Evolutionary conservation across 1,284 basidiomycete genomes (phyloP).

Genomic region (Blastosporella zonata): DNA sequence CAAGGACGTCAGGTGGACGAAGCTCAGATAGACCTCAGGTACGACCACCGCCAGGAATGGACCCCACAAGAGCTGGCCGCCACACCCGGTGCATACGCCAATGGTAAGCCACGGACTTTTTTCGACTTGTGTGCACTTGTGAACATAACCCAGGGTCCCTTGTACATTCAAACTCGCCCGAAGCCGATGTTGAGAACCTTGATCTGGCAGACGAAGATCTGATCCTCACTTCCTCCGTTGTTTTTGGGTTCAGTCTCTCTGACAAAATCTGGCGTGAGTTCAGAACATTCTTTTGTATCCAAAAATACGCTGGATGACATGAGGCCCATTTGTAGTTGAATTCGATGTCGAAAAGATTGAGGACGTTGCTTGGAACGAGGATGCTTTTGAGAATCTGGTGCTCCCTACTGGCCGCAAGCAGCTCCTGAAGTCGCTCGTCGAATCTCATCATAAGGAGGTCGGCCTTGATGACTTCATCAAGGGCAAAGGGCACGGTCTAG

Average conservation of each 20-base stretch:
- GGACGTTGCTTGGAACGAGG: conserved; percentile 50
- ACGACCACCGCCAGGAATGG: not conserved
- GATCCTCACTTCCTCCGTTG: conserved; percentile 48
- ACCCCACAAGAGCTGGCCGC: not conserved
- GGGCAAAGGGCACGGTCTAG: conserved; percentile 58
- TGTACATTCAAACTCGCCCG: conserved; percentile 22
- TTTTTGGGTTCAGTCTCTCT: conserved; percentile 55
- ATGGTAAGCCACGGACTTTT: not conserved
- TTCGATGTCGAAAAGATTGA: conserved; percentile 42
- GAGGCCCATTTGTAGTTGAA: conserved; percentile 42
- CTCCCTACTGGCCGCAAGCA: conserved; percentile 48
- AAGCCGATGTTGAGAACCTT: conserved; percentile 25
- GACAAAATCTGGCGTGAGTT: conserved; percentile 58
- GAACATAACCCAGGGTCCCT: conserved; percentile 2
- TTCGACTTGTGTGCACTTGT: not conserved
- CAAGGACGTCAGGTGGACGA: not conserved
- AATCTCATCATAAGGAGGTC: conserved; percentile 30
- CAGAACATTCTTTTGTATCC: not conserved
- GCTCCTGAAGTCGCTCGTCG: conserved; percentile 46
- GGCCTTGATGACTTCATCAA: conserved; percentile 61
- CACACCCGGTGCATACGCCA: conserved; percentile 2
- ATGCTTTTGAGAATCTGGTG: conserved; percentile 54
- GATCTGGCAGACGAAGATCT: conserved; percentile 49
- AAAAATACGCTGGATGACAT: too few relatives aligned
- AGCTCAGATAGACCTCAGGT: too few relatives aligned